phyloP scores from a whole-genome alignment of 2,329 filamentous ascomycete genomes.

The Trichoderma afroharzianum region DNA sequence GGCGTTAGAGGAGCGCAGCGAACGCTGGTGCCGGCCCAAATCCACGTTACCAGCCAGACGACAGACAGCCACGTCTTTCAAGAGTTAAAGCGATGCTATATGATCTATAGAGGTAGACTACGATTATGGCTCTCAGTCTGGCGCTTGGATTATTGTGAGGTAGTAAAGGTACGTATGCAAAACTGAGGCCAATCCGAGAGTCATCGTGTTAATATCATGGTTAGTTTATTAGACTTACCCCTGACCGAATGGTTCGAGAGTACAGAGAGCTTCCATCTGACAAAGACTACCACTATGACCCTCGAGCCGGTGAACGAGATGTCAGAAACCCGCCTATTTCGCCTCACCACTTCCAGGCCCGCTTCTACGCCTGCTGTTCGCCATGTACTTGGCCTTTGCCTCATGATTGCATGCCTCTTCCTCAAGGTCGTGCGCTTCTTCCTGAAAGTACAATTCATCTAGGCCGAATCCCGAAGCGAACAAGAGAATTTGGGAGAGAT shows the following conservation, averaged over 20 bases:
- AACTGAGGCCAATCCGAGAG: neutral
- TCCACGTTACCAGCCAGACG: neutral
- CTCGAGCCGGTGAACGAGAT: neutral
- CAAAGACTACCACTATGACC: neutral
- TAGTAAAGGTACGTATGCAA: neutral
- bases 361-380: neutral
- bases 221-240: neutral
- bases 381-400: neutral
- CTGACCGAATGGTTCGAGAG: neutral
- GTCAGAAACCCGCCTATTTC: neutral
- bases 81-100: neutral
- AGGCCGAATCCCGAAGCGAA: neutral
- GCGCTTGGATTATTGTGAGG: neutral
- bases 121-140: neutral
- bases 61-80: neutral
- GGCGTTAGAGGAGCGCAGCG: neutral
- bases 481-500: neutral
- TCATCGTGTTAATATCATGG: neutral
- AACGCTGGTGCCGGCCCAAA: neutral
- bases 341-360: neutral
- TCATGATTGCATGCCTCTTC: neutral
- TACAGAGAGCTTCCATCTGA: neutral
- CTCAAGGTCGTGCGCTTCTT: too few relatives aligned
- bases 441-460: too few relatives aligned
- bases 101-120: neutral